Base-by-base conservation (phyloP, 73 alveolate species). In the Paramecium sexaurelia region DNA sequence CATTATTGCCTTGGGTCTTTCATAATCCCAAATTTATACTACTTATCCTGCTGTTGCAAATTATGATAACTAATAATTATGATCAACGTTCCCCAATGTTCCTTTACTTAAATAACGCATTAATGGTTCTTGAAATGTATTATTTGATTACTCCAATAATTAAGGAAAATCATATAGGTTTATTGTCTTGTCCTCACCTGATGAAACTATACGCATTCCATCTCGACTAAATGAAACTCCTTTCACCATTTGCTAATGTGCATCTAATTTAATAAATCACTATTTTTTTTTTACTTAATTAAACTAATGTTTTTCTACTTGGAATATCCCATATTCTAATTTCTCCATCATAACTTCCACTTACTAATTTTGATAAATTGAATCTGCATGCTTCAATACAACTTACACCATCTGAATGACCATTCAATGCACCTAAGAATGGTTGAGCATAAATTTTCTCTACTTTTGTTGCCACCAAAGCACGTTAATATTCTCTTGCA, bases 21-120 rank as follows among this genome's bases (percentile, higher is more conserved):
- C 98, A 88, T 96, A 96, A 68, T 98, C 96, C 99, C 99, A 98
- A 10, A 98, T 94, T 40, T 97, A 92, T 11, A 98, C 98, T 47
- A 94, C 93, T 11, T 97, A 95, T 37, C 99, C 99, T 27, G 90
- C 85, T 19, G 97, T 88, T 15, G 87, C 94, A 68, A 88, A 88
- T 68, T 88, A 36, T 22, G 75, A 27, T 37, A 51, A 51, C 13
- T 66, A 55, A 7, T 45, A 41, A 45, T 55, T 55, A 41, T 88
- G 94, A 29, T 88, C 94, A 39, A 88, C 84, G 33, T 88, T 88
- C 4, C 91, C 83, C 33, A 88, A 40, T 0, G 83, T 82, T 27
- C 75, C 84, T 56, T 88, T 88, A 51, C 94, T 88, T 36, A 68
- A 69, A 43, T 68, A 88, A 29, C 85, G 41, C 55, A 55, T 41